These are phyloP conservation scores for Obelidium mucronatum DNA, from an alignment of 192 early-diverging fungal genomes.

Conservation along the genomic window DNA sequence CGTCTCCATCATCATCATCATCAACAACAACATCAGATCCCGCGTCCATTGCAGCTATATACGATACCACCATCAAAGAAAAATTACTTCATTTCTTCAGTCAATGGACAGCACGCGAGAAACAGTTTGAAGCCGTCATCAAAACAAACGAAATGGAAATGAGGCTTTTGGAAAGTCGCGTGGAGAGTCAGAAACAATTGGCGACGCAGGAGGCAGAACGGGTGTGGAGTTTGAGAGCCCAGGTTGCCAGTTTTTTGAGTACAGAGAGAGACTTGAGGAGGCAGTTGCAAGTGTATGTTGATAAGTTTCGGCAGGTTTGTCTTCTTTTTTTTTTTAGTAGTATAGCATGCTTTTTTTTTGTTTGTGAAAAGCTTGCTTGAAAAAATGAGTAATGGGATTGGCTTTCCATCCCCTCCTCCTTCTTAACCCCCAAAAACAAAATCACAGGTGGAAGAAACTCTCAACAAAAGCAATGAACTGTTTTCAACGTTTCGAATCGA, in stretches of 20 bases:
- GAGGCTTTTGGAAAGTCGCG: conserved; percentile 62
- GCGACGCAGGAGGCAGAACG: conserved; percentile 49
- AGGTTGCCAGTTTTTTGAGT: conserved; percentile 58
- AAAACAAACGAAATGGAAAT: conserved; percentile 65
- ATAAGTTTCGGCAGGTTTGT: conserved; percentile 64
- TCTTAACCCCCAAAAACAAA: background rate
- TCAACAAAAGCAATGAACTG: conserved; percentile 69
- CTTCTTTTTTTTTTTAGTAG: conserved; percentile 1
- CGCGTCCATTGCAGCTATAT: conserved; percentile 10
- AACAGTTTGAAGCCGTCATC: conserved; percentile 66
- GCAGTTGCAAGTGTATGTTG: conserved; percentile 66
- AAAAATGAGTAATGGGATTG: background rate
- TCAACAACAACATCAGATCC: conserved; percentile 29
- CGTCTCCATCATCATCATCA: no score
- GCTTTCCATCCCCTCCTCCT: background rate
- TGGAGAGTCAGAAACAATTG: conserved; percentile 55
- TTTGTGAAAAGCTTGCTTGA: no score
- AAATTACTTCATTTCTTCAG: conserved; percentile 65
- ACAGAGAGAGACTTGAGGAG: conserved; percentile 65
- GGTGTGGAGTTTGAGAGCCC: conserved; percentile 45
- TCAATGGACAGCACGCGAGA: conserved; percentile 68
- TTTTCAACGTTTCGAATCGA: conserved; percentile 70
- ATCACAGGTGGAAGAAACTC: conserved; percentile 66
- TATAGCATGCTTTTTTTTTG: background rate
- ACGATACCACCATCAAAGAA: conserved; percentile 58